phyloP scores from a whole-genome alignment of 441 rosid species.

The Corymbia calophylla region DNA sequence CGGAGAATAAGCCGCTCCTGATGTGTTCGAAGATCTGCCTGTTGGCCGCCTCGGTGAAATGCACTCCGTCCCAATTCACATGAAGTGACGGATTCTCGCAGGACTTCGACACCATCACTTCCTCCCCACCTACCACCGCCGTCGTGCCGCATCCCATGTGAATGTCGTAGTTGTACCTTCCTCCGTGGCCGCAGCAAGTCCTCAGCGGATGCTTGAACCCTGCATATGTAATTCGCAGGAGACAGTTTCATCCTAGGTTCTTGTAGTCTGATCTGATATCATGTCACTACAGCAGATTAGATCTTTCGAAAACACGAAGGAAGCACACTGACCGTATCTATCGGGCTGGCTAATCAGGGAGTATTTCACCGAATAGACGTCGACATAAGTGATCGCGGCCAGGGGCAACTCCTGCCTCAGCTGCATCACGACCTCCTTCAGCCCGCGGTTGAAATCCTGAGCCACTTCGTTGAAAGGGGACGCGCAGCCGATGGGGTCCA shows the following conservation, averaged over 20 bases:
- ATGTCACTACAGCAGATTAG: too few relatives aligned
- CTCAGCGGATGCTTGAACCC: slow-evolving; percentile 47
- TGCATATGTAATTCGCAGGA: background rate
- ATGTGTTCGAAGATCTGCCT: slow-evolving; percentile 46
- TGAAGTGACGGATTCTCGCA: slow-evolving; percentile 48
- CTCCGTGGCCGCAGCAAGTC: slow-evolving; percentile 92
- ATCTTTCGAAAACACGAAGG: background rate
- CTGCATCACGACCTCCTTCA: slow-evolving; percentile 18
- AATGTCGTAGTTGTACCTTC: slow-evolving; percentile 60
- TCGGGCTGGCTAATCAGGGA: slow-evolving; percentile 19
- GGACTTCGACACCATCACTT: slow-evolving; percentile 36
- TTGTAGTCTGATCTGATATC: background rate
- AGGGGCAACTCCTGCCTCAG: slow-evolving; percentile 29
- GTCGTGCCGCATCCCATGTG: slow-evolving; percentile 50
- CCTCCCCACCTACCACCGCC: slow-evolving; percentile 28
- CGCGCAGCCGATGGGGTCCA: slow-evolving; percentile 51
- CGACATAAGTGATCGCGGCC: slow-evolving; percentile 37
- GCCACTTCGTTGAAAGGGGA: slow-evolving; percentile 49
- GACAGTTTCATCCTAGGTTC: background rate
- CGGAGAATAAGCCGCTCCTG: slow-evolving; percentile 31
- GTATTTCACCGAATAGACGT: slow-evolving; percentile 39
- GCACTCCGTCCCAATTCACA: slow-evolving; percentile 79
- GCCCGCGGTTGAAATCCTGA: slow-evolving; percentile 24
- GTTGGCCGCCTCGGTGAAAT: slow-evolving; percentile 67
- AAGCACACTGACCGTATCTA: background rate